These are phyloP conservation scores for Crucibulum cyathiforme DNA, from an alignment of 1,284 basidiomycete genomes.

Conservation along the genomic window DNA sequence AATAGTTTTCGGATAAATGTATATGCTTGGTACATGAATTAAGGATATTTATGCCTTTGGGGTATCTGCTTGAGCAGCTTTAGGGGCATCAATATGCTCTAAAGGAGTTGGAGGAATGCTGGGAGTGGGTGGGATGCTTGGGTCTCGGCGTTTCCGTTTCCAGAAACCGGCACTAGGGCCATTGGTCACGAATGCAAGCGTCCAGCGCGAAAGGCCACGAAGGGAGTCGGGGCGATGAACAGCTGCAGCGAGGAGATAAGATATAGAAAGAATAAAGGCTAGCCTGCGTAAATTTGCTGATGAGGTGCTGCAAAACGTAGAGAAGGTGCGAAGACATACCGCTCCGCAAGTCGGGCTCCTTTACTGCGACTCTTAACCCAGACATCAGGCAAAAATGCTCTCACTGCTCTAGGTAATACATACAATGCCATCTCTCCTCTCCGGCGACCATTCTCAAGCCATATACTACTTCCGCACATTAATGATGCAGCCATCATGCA, in stretches of 20 bases:
- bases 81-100: background rate
- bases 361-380: constrained; percentile 54
- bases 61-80: constrained; percentile 3
- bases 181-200: constrained; percentile 65
- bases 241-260: constrained; percentile 69
- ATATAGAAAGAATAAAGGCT: constrained; percentile 65
- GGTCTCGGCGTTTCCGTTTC: constrained; percentile 45
- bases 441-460: constrained; percentile 71
- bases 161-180: constrained; percentile 60
- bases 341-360: constrained; percentile 52
- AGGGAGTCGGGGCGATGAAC: constrained; percentile 64
- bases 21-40: background rate
- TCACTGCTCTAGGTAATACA: constrained; percentile 72
- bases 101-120: constrained; percentile 26
- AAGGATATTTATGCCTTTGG: background rate
- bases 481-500: constrained; percentile 71
- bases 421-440: constrained; percentile 81
- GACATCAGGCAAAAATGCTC: constrained; percentile 60
- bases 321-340: constrained; percentile 42
- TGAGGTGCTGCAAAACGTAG: background rate
- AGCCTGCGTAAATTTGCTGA: constrained; percentile 32
- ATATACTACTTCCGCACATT: constrained; percentile 76
- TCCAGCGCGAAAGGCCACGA: constrained; percentile 75
- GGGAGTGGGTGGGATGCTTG: constrained; percentile 28
- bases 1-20: background rate